Evolutionary conservation across 2,329 filamentous ascomycete genomes (phyloP), one percentile per base, ranked within the genome.

Genomic region (Trichoderma simmonsii): DNA sequence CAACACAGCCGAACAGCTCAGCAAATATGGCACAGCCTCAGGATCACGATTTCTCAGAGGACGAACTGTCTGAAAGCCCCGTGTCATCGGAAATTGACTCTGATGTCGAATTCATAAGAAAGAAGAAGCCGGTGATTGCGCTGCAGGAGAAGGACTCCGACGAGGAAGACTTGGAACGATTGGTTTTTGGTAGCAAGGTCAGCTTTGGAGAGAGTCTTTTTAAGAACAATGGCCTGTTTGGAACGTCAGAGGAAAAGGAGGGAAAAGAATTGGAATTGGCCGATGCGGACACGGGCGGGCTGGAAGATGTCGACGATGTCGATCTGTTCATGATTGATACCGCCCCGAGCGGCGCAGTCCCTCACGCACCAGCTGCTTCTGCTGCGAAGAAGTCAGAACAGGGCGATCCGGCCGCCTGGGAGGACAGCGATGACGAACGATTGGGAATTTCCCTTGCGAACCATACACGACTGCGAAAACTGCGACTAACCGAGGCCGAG

Each of bases 361-460:
- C 82, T 32, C 77, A 80, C 12, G 68, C 76, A 11, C 70, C 78
- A 6, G 79, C 81, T 43, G 66, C 78, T 21, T 39, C 74, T 56
- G 75, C 77, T 24, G 73, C 77, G 28, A 76, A 72, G 6, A 75
- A 76, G 24, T 63, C 70, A 14, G 71, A 75, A 15, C 74, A 78
- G 18, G 77, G 74, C 61, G 84, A 87, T 56, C 84, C 85, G 24
- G 86, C 91, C 3, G 93, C 90, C 1, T 99, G 96, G 96, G 90
- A 95, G 76, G 96, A 99, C 80, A 98, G 95, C 81, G 96, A 99
- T 77, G 96, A 99, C 79, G 96, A 98, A 79, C 89, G 93, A 69
- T 84, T 98, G 74, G 89, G 90, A 7, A 87, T 99, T 63, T 98
- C 95, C 15, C 86, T 99, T 51, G 92, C 93, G 4, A 88, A 89